Conservation (phyloP, 2,329 filamentous ascomycete genomes). For the Ophiocordyceps camponoti-rufipedis region DNA sequence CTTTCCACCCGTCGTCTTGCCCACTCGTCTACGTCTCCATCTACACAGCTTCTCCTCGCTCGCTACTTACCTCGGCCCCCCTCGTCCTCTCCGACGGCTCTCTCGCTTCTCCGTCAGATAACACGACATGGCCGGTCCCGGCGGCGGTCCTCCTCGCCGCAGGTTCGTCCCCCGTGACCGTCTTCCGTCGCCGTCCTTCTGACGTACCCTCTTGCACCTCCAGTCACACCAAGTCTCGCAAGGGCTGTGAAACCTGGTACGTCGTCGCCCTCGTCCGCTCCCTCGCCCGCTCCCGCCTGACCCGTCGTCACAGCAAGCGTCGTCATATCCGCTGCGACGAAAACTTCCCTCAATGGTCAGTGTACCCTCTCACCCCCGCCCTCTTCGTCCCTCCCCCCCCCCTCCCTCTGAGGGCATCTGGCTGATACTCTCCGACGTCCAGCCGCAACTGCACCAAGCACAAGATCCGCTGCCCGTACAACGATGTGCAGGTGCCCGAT, state of each 20-base stretch:
- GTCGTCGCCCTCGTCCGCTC: constrained; percentile 5
- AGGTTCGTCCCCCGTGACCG: constrained; percentile 25
- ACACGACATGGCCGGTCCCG: constrained; percentile 68
- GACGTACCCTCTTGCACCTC: neutral
- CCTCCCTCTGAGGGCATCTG: no score
- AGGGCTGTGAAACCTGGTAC: constrained; percentile 87
- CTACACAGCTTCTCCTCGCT: neutral
- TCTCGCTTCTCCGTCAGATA: constrained; percentile 1
- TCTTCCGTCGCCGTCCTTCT: neutral
- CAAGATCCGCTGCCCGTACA: constrained; percentile 95
- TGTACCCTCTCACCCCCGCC: no score
- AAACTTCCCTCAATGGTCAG: constrained; percentile 90
- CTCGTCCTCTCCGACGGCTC: neutral
- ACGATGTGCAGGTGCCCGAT: constrained; percentile 56
- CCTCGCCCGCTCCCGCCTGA: constrained; percentile 3
- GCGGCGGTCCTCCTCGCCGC: constrained; percentile 74
- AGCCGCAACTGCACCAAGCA: constrained; percentile 98
- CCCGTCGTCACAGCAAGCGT: constrained; percentile 43
- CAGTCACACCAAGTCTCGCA: constrained; percentile 96
- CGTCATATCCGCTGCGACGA: constrained; percentile 97
- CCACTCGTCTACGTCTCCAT: neutral
- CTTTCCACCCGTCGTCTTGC: neutral
- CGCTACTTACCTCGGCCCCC: no score
- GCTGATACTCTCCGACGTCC: neutral
- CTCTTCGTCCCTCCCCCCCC: no score